phyloP scores from a whole-genome alignment of 129 eudicot genomes.

The Kitagawia praeruptora region DNA sequence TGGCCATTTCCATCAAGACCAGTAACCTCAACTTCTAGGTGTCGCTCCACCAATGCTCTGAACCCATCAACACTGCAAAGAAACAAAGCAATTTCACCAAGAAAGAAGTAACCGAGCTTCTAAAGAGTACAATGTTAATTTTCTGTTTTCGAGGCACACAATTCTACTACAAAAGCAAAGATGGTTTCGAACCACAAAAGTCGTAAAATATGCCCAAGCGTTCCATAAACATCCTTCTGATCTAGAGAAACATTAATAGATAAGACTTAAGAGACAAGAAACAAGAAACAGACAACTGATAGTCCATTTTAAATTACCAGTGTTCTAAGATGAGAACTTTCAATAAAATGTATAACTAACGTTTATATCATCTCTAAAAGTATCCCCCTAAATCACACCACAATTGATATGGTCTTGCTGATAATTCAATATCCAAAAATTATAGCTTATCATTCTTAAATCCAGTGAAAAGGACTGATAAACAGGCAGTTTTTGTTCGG shows the following conservation, averaged over 20 bases:
- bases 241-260: neutral
- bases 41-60: constrained; percentile 84
- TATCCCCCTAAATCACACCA: neutral
- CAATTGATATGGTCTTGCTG: neutral
- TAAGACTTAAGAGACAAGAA: neutral
- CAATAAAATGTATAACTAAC: neutral
- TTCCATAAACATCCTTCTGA: neutral
- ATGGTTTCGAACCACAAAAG: neutral
- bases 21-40: constrained; percentile 75
- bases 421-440: neutral
- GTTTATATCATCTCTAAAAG: neutral
- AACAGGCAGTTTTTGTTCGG: neutral
- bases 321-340: neutral
- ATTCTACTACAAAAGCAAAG: neutral
- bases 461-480: neutral
- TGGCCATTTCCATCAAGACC: constrained; percentile 65
- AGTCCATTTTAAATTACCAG: neutral
- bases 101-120: neutral
- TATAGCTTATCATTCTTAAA: neutral
- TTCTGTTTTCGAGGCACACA: neutral
- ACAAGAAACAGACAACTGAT: neutral
- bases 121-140: neutral
- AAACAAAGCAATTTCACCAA: neutral
- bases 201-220: neutral
- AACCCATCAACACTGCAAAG: constrained; percentile 77